phyloP scores from a whole-genome alignment of 2,329 filamentous ascomycete species.

The Neopestalotiopsis clavispora region DNA sequence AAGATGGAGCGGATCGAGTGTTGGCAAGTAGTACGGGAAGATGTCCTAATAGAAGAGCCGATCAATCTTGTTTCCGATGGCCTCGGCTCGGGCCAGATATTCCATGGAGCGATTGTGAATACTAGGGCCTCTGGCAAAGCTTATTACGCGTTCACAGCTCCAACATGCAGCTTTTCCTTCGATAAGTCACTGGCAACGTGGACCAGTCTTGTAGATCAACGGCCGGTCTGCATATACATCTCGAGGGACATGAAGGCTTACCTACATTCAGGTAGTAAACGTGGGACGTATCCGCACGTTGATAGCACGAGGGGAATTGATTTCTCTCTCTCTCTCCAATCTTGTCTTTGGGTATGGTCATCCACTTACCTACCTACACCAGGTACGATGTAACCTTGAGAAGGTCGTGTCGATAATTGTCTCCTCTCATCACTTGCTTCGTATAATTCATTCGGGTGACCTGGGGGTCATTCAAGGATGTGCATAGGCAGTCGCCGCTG shows the following conservation, averaged over 20 bases:
- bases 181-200: too few relatives aligned
- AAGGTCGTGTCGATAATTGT: background rate
- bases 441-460: background rate
- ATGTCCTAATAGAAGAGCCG: background rate
- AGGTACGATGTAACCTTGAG: background rate
- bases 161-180: too few relatives aligned
- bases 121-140: background rate
- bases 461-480: background rate
- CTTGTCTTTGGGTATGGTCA: background rate
- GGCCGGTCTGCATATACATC: too few relatives aligned
- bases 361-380: background rate
- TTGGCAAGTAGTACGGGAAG: background rate
- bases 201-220: too few relatives aligned
- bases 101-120: background rate
- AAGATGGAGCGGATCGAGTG: background rate
- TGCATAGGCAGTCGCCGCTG: background rate
- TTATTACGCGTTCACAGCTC: too few relatives aligned
- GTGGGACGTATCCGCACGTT: background rate
- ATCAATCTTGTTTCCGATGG: constrained; percentile 3
- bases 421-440: background rate
- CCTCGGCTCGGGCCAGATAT: constrained; percentile 3
- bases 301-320: background rate
- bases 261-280: too few relatives aligned
- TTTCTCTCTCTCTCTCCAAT: background rate
- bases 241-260: too few relatives aligned